Base-by-base conservation (phyloP, 116 monocot species). In the Papilionanthe hybrid region DNA sequence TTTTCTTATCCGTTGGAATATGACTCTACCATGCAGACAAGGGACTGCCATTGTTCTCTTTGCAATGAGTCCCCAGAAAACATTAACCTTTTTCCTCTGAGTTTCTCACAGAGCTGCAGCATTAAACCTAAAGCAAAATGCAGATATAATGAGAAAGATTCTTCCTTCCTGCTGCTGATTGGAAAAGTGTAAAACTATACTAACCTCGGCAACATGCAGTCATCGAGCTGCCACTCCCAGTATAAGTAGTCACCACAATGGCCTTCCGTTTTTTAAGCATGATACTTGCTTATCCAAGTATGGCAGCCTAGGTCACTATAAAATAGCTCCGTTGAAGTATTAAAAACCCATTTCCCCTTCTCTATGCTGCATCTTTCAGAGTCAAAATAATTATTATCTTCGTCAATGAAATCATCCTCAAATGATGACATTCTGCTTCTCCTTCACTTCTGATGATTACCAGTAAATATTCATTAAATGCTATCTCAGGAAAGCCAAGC, bases 141-240 rank as follows among this genome's bases (percentile, higher is more conserved):
- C 32, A 42, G 11, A 25, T 28, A 73, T 7, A 3, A 42, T 42
- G 0, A 43, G 0, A 4, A 0, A 43, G 7, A 4, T 11, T 60
- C 10, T 9, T 22, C 5, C 10, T 5, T 15, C 13, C n/a, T 5
- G 10, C 43, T 12, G 5, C 53, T 53, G 53, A 53, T 15, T 15
- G 53, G 15, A 53, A 19, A 57, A 63, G 8, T 9, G 30, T 12
- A 69, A 69, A 60, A 69, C 32, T 32, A 69, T 43, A 48, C 58
- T 42, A 30, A 92, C 95, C 93, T 95, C 32, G 93, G 93, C 55
- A 93, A 55, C 28, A 58, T 77, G 80, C 95, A 93, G 67, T 85
- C 88, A 81, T 95, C 93, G 19, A 83, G 80, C 44, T 84, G 79
- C 95, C 95, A 95, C 68, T 90, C 88, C 95, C 95, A 95, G 66